Conservation (phyloP, 2,329 filamentous ascomycete genomes). For the Sclerotinia borealis region DNA sequence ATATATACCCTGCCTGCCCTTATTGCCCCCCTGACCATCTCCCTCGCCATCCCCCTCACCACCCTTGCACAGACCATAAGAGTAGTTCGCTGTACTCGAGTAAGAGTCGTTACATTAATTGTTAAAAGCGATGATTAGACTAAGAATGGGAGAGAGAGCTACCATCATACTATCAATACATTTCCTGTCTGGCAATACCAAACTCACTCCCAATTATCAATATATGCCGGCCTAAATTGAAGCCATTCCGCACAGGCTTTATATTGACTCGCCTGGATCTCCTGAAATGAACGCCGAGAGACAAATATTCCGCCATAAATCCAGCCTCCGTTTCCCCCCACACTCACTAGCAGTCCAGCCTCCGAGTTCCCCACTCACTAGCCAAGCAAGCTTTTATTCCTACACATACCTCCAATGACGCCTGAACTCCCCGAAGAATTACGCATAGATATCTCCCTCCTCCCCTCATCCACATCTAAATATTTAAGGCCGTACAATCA, state of each 20-base stretch:
- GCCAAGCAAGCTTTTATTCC: slow-evolving; percentile 6
- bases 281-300: not conserved
- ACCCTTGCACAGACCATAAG: too few species aligned
- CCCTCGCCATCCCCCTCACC: too few species aligned
- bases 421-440: not conserved
- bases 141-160: too few species aligned
- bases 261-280: not conserved
- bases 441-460: not conserved
- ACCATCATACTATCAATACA: not conserved
- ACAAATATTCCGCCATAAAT: not conserved
- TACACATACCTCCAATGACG: not conserved
- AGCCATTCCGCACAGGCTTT: not conserved
- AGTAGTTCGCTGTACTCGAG: too few species aligned
- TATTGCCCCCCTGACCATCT: too few species aligned
- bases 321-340: not conserved
- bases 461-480: not conserved
- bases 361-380: not conserved
- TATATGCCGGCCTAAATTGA: not conserved
- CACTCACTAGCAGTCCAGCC: not conserved
- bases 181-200: not conserved
- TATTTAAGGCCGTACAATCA: slow-evolving; percentile 38
- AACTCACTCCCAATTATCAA: not conserved
- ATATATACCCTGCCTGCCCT: too few species aligned
- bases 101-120: too few species aligned
- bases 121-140: too few species aligned